Conservation (phyloP, 2,329 filamentous ascomycete species). For the Colletotrichum sojae region DNA sequence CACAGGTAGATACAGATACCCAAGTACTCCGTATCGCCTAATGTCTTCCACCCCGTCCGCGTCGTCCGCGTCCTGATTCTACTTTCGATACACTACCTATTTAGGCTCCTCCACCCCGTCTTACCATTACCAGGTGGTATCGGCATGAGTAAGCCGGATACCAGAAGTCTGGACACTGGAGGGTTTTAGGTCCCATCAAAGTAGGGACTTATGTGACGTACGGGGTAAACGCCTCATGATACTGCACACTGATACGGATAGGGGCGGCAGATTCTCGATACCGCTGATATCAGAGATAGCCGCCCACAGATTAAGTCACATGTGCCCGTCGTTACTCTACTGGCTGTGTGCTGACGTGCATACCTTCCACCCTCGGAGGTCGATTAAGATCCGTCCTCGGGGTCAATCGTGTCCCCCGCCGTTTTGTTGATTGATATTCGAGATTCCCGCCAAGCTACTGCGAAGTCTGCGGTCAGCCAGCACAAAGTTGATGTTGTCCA, state of each 20-base stretch:
- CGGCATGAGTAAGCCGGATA: no score
- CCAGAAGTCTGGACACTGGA: no score
- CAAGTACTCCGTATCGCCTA: no score
- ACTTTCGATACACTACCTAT: no score
- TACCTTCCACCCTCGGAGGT: not conserved
- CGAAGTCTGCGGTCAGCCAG: not conserved
- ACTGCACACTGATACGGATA: slow-evolving; percentile 4
- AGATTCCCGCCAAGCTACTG: not conserved
- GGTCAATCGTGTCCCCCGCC: slow-evolving; percentile 11
- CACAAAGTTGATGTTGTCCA: not conserved
- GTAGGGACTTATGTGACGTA: no score
- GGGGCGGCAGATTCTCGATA: not conserved
- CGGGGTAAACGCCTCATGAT: not conserved
- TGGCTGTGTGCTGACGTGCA: not conserved
- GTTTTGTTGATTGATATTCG: not conserved
- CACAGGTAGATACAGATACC: no score
- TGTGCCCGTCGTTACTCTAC: not conserved
- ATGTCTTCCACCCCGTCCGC: no score
- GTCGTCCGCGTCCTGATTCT: no score
- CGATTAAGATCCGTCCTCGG: not conserved
- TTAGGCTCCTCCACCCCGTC: no score
- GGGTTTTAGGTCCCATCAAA: no score
- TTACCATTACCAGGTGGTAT: no score
- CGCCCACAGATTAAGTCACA: not conserved
- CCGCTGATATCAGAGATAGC: slow-evolving; percentile 5